A percentile compares a stretch with the other conserved stretches of the same genome.
These are phyloP conservation scores for Saturnispora sanitii DNA, from an alignment of 805 yeast genomes.

Conservation along the genomic window DNA sequence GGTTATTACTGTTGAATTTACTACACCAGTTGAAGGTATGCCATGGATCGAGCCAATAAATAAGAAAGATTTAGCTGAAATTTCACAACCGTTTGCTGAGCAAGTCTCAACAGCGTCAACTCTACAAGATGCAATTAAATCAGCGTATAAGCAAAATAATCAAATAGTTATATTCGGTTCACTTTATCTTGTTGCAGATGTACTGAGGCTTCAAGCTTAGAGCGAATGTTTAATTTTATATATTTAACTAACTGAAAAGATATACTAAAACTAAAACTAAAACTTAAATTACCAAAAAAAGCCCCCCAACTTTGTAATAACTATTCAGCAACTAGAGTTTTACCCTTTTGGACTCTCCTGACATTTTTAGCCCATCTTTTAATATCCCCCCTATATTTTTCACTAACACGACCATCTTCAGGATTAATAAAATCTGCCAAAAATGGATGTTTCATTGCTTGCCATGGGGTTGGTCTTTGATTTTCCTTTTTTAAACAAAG, in stretches of 20 bases:
- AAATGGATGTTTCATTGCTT: conserved; percentile 39
- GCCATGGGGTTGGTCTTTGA: conserved; percentile 64
- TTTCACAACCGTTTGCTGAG: conserved; percentile 12
- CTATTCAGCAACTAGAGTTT: conserved; percentile 13
- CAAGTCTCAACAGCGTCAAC: neutral
- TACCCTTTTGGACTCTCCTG: conserved; percentile 29
- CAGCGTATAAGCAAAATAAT: conserved; percentile 16
- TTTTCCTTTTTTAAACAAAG: conserved; percentile 68
- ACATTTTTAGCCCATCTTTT: conserved; percentile 31
- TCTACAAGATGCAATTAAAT: conserved; percentile 18
- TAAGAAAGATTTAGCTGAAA: conserved; percentile 15
- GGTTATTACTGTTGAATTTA: conserved; percentile 55
- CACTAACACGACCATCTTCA: conserved; percentile 20
- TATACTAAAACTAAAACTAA: no score
- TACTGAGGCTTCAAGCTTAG: conserved; percentile 28
- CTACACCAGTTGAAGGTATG: conserved; percentile 68
- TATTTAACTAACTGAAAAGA: no score
- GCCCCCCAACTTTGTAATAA: no score
- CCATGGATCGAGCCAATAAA: conserved; percentile 71
- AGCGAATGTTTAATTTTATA: neutral
- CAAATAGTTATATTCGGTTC: conserved; percentile 57
- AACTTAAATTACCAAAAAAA: no score
- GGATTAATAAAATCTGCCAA: conserved; percentile 21
- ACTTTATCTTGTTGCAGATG: conserved; percentile 54
- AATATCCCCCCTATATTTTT: conserved; percentile 21